Conservation (phyloP, 148 eudicot genomes). For the Rhododendron kiyosumense region DNA sequence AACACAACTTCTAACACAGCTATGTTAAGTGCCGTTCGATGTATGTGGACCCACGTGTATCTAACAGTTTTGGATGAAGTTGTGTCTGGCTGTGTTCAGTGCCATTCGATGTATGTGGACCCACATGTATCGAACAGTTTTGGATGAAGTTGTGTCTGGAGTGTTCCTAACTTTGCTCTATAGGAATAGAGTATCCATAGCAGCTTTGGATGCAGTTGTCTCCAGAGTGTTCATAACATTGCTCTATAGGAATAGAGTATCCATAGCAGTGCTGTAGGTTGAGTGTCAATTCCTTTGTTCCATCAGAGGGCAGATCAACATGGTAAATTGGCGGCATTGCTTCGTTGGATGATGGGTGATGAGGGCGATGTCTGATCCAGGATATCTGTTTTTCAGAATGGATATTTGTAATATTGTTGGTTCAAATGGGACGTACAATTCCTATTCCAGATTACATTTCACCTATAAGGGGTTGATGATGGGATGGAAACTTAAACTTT, state of each 20-base stretch:
- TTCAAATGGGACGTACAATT: neutral
- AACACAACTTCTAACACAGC: neutral
- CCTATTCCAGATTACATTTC: neutral
- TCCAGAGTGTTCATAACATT: neutral
- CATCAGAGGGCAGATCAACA: neutral
- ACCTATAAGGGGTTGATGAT: neutral
- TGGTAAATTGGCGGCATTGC: neutral
- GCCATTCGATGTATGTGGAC: neutral
- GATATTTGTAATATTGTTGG: neutral
- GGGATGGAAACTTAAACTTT: neutral
- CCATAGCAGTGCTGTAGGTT: neutral
- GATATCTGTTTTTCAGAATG: neutral
- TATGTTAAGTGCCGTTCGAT: neutral
- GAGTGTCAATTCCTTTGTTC: neutral
- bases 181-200: neutral
- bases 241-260: neutral
- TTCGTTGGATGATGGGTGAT: neutral
- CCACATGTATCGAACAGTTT: too few species aligned
- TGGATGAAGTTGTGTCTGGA: neutral
- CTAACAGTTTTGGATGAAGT: neutral
- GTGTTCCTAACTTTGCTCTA: too few species aligned
- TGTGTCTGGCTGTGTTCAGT: neutral
- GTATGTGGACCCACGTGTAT: neutral
- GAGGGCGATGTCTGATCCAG: neutral
- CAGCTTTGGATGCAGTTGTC: neutral